Evolutionary conservation across 2,329 filamentous ascomycete genomes (phyloP).

Genomic region (Botrytis medusae): DNA sequence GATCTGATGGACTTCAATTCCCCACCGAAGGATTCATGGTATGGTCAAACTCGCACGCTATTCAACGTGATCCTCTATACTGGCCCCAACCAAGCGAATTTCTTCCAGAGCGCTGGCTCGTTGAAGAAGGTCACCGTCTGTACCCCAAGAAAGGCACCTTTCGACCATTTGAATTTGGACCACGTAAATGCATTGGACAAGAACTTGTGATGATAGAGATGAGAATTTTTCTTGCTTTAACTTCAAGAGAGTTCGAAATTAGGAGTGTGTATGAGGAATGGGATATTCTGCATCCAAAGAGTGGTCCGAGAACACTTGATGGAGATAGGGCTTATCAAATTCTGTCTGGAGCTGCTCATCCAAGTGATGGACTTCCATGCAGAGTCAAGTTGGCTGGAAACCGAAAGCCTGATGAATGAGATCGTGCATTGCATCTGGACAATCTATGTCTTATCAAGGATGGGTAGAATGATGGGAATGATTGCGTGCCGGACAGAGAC

Average conservation of each 20-base stretch:
- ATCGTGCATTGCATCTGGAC: neutral
- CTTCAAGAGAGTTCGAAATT: neutral
- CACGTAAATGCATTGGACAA: neutral
- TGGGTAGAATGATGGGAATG: neutral
- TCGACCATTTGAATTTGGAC: neutral
- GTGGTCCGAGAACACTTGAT: neutral
- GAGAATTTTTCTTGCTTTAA: neutral
- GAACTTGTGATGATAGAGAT: neutral
- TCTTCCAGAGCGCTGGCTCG: slow-evolving; percentile 8
- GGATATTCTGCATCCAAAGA: neutral
- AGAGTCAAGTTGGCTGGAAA: neutral
- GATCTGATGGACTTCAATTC: neutral
- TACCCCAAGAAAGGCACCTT: neutral
- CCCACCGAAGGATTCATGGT: neutral
- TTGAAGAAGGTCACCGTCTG: neutral
- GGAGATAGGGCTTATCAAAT: slow-evolving; percentile 7
- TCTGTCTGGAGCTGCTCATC: slow-evolving; percentile 1
- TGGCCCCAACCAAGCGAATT: neutral
- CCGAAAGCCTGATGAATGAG: neutral
- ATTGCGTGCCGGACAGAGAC: neutral
- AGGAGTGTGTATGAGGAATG: neutral
- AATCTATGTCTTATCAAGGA: neutral
- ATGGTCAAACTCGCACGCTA: slow-evolving; percentile 2
- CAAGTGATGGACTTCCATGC: neutral
- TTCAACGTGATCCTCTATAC: neutral